phyloP scores from a whole-genome alignment of 371 early-diverging fungal genomes.

The Rhizopus arrhizus region DNA sequence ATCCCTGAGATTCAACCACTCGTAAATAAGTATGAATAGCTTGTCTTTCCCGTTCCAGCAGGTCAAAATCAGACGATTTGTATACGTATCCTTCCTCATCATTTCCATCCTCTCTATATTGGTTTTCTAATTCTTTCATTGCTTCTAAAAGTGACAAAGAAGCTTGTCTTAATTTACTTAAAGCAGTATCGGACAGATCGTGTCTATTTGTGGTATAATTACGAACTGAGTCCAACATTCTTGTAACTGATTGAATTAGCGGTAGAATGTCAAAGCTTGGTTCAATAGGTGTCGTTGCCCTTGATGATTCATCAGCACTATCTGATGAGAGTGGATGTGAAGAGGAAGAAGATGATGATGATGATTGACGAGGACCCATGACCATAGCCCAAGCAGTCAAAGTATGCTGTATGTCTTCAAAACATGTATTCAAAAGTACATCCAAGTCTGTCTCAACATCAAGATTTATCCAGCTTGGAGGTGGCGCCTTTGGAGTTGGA shows the following conservation, averaged over 20 bases:
- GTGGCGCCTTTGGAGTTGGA: conserved; percentile 43
- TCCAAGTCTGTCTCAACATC: conserved; percentile 53
- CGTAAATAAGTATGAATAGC: conserved; percentile 40
- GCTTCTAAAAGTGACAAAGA: conserved; percentile 34
- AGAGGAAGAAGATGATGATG: neutral
- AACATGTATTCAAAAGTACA: conserved; percentile 36
- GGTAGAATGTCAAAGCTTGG: conserved; percentile 39
- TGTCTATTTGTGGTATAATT: conserved; percentile 49
- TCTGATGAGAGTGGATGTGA: neutral
- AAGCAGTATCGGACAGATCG: conserved; percentile 36
- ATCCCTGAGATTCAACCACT: conserved; percentile 36
- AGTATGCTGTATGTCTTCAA: conserved; percentile 42
- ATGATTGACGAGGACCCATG: conserved; percentile 23
- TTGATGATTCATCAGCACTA: neutral
- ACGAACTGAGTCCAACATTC: conserved; percentile 42
- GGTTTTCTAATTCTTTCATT: conserved; percentile 43
- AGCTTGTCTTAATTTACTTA: conserved; percentile 38
- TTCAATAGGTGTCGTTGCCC: neutral
- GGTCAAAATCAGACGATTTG: conserved; percentile 35
- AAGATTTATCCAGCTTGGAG: conserved; percentile 49
- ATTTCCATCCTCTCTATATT: conserved; percentile 34
- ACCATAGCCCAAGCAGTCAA: conserved; percentile 44
- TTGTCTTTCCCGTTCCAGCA: conserved; percentile 35
- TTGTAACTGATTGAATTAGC: conserved; percentile 41
- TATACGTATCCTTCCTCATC: conserved; percentile 36